Base-by-base conservation (phyloP, 106 monocot genomes). In the Dendrobium officinale region DNA sequence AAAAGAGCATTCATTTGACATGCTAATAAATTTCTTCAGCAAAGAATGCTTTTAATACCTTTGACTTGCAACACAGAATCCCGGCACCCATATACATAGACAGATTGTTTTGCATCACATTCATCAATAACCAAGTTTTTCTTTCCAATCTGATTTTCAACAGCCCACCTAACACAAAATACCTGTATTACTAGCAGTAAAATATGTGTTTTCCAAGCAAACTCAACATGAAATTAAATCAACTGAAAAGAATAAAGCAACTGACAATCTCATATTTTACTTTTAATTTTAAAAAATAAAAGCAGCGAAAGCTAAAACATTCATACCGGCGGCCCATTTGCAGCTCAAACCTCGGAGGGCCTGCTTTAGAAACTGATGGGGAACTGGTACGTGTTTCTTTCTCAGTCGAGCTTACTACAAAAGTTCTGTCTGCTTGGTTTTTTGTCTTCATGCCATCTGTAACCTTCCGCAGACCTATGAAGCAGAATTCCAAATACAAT, bases 251-350 rank as follows among this genome's bases (percentile, higher is more conserved):
- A 55, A 54, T 29, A 11, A 54, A 55, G 8, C 9, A 55, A 55
- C 22, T 17, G 54, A 55, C 10, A 77, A 54, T 29, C 15, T 19
- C 43, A 43, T 44, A n/a, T 74, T 74, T 42, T 74, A 44, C 43
- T 19, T 20, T 43, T 20, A 0, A 42, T 78, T 78, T 42, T 3
- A 19, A 40, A 24, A 56, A 78, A 22, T 61, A 61, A 16, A 18
- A 61, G 37, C n/a, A 42, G 61, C 18, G 7, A 4, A 4, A 44
- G 10, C n/a, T 45, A 10, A 54, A 59, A 15, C 80, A 72, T 79
- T 51, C 87, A 86, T 58, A 95, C 95, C 88, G 92, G 88, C 95
- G 95, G 44, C 92, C 92, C 92, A 95, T 90, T 77, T 95, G 95
- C 85, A 95, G 90, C 87, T 92, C 92, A 85, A 95, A 78, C 73